Base-by-base conservation (phyloP, 495 filamentous ascomycete species). In the Podospora bellae-mahoneyi region DNA sequence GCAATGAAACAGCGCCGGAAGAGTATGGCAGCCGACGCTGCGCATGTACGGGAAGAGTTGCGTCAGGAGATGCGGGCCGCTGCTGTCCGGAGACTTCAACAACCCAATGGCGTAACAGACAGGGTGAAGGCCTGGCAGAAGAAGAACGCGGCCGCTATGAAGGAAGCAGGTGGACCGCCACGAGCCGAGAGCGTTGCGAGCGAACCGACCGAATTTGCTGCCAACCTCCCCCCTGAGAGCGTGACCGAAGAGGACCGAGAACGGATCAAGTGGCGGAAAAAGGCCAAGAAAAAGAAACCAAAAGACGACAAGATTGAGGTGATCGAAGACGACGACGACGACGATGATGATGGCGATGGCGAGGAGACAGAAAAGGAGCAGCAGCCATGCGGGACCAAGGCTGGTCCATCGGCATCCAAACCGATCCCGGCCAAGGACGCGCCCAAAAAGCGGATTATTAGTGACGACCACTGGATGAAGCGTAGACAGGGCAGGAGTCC, bases 61-160 rank as follows among this genome's bases (percentile, higher is more conserved):
- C 74, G 80, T 68, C 76, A 83, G 64, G 83, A 86, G 69, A 84
- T 87, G 83, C 77, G 78, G 26, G 78, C 81, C 60, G 80, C 78
- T 10, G 69, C 77, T 13, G 77, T 87, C 30, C 76, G 78, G 64
- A 79, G 79, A 64, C 65, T 86, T 6, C 82, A 82, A 68, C 79
- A 77, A 44, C 84, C 84, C 0, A 80, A 80, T 1, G 80, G 80
- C 10, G 91, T 92, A 10, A 83, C 85, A 61, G 86, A 90, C 48
- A 83, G 90, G 69, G 88, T 94, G 19, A 89, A 89, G 60, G 84
- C 86, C 79, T 94, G 91, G 91, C 91, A 94, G 70, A 92, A 85
- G 84, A 83, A 72, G 78, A 91, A 73, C 82, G 88, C 74, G 76
- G 83, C 82, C 18, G 84, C 86, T 65, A 81, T 81, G 69, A 78